These are phyloP conservation scores for Acrocalymma vagum DNA, from an alignment of 2,329 filamentous ascomycete genomes.

Conservation along the genomic window DNA sequence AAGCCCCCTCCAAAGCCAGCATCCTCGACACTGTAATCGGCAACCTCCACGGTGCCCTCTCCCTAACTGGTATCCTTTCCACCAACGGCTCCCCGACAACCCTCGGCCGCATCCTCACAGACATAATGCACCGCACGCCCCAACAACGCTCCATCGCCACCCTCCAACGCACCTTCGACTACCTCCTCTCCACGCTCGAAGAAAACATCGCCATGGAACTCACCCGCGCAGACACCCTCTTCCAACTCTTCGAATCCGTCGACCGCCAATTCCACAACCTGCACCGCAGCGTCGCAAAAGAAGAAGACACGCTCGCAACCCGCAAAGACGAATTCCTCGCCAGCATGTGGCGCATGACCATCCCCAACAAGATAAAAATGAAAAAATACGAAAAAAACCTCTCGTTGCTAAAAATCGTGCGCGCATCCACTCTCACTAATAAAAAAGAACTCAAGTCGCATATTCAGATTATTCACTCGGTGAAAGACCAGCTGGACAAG, in stretches of 20 bases:
- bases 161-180: conserved; percentile 85
- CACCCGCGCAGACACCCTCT: conserved; percentile 79
- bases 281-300: conserved; percentile 83
- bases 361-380: conserved; percentile 79
- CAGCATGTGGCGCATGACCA: conserved; percentile 83
- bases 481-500: conserved; percentile 89
- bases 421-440: conserved; percentile 84
- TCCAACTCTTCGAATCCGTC: conserved; percentile 89
- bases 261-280: conserved; percentile 91
- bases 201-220: conserved; percentile 88
- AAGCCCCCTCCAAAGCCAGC: conserved; percentile 53
- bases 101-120: conserved; percentile 73
- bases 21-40: conserved; percentile 79
- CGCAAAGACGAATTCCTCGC: conserved; percentile 82
- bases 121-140: conserved; percentile 80
- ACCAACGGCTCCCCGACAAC: conserved; percentile 65
- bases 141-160: conserved; percentile 82
- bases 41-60: conserved; percentile 82
- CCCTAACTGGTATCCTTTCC: conserved; percentile 60
- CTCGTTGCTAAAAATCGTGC: conserved; percentile 77
- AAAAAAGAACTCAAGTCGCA: conserved; percentile 88
- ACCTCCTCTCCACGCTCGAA: conserved; percentile 87
- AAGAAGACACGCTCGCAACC: conserved; percentile 81
- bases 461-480: conserved; percentile 80
- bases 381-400: conserved; percentile 93